Evolutionary conservation across 306 rosid species (phyloP).

Genomic region (Begonia masoniana): DNA sequence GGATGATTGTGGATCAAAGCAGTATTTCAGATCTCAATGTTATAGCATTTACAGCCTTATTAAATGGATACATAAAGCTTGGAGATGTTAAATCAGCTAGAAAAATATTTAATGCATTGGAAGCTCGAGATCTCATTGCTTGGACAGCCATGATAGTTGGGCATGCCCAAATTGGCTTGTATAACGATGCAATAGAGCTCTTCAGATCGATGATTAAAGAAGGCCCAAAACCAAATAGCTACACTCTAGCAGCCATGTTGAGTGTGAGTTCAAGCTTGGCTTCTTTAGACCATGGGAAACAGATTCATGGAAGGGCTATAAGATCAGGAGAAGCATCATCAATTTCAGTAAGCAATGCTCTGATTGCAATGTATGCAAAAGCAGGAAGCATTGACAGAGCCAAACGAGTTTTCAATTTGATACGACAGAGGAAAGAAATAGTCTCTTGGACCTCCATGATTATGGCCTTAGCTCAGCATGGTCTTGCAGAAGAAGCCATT

Average conservation of each 20-base stretch:
- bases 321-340: constrained; percentile 47
- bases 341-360: constrained; percentile 68
- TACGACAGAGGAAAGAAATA: constrained; percentile 29
- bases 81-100: constrained; percentile 68
- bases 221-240: constrained; percentile 71
- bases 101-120: constrained; percentile 61
- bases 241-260: constrained; percentile 59
- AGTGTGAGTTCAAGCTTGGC: constrained; percentile 66
- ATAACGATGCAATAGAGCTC: constrained; percentile 47
- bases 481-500: constrained; percentile 72
- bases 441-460: constrained; percentile 86
- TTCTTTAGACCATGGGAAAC: constrained; percentile 67
- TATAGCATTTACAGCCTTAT: constrained; percentile 69
- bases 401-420: constrained; percentile 40
- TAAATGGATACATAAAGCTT: constrained; percentile 69
- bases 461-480: constrained; percentile 78
- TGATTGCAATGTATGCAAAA: constrained; percentile 77
- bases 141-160: constrained; percentile 97
- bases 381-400: constrained; percentile 64
- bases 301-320: constrained; percentile 59
- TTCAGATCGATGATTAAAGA: constrained; percentile 50
- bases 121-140: constrained; percentile 52
- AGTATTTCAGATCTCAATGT: constrained; percentile 38
- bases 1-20: constrained; percentile 28
- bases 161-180: constrained; percentile 53